Evolutionary conservation across 2,329 filamentous ascomycete genomes (phyloP), one percentile per base, ranked within the genome.

Genomic region (Clonostachys rhizophaga): DNA sequence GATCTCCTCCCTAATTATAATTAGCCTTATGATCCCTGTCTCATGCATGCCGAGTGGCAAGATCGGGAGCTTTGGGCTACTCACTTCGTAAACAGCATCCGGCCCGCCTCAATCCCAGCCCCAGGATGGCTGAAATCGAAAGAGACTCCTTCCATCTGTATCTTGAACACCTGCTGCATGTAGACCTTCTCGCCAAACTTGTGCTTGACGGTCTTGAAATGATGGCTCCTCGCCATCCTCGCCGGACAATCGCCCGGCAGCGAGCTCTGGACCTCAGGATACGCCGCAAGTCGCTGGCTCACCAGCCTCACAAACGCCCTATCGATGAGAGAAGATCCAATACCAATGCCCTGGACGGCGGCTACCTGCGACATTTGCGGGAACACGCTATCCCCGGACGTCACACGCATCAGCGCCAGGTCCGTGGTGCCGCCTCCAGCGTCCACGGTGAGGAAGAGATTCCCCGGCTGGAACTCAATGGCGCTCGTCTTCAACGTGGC

Each of bases 361-460:
- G 61, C 54, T 13, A 69, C 60, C 44, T 67, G 61, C 6, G 62
- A 57, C 47, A 69, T 54, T 16, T 61, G 58, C 4, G 62, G 62
- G 16, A 51, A 55, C 2, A 49, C 44, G 2, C 49, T 40, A 16
- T 64, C 52, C 1, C 52, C 60, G 44, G 53, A 67, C 17, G 53
- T 59, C n/a, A 70, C 63, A 17, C 70, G 61, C 63, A 73, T 71
- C 13, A 74, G 54, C 1, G 70, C 67, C 8, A 73, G 59, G 49
- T 75, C 71, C 1, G 71, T 74, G 1, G 71, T 75, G 2, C 72
- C 71, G 5, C 71, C 72, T 0, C 72, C 71, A 0, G 71, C 71
- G 20, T 74, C 71, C 9, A 74, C 65, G 0, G 68, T 66, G 4
- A 75, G 51, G 44, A 75, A 72, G 9, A 74, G 58, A 37, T 65